Evolutionary conservation across 169 alveolate species (phyloP), one percentile per base, ranked within the genome.

Genomic region (Sarcocystis neurona): DNA sequence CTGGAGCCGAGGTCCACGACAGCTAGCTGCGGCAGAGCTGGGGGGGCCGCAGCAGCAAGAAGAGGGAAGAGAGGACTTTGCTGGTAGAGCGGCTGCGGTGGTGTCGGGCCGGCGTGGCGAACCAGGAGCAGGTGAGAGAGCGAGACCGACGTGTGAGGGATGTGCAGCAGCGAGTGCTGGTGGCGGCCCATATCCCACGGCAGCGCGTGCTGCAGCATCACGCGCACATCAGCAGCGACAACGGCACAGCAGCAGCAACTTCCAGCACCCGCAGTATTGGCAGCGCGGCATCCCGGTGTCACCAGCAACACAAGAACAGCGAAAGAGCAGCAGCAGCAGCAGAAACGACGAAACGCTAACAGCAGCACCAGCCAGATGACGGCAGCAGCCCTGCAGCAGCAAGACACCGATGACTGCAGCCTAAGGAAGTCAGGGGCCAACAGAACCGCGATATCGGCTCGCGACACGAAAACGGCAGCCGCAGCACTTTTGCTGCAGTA

Each of bases 151-250:
- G 97, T 94, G 92, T 96, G 98, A 0, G 98, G 96, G 84, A 96
- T 89, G 82, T 95, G 97, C 46, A 96, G 82, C 84, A 96, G 94
- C 44, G 97, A 94, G 87, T 96, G 96, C 72, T 91, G 94, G 88
- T 96, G 98, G 46, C 98, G 91, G 10, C 98, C 98, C 18, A 96
- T 94, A 85, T 96, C 98, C 98, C 98, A 96, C 18, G 98, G 98
- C 77, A 96, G 94, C 34, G 94, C 84, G 88, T 94, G 92, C 34
- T 94, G 95, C 30, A 72, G 32, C n/a, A 37, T 60, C 30, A 5
- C n/a, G 30, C 32, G 23, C 72, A 39, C 37, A 93, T 43, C 86
- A 78, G 27, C 77, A 66, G 77, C 77, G 32, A n/a, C n/a, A n/a
- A 70, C 10, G 80, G 47, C 27, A 32, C 34, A 23, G 23, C 10